Base-by-base conservation (phyloP, 2,329 filamentous ascomycete genomes). In the Calonectria leucothoes region DNA sequence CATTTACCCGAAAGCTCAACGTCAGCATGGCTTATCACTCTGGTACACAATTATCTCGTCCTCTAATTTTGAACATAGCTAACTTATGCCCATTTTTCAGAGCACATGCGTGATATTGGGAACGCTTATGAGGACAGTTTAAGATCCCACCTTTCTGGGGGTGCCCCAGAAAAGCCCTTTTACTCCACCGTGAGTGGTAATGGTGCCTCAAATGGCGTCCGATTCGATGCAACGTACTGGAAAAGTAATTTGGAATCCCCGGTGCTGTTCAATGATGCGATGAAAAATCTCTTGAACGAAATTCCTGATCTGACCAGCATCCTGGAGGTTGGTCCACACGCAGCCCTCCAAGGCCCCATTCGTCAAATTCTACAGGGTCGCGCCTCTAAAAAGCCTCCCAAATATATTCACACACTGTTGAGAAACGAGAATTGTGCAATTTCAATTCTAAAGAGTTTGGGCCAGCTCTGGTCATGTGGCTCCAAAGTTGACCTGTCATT, bases 41-140 rank as follows among this genome's bases (percentile, higher is more conserved):
- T 3, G 25, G 71, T 74, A 29, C 29, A 39, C 51, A 17, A 17
- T 17, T 39, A 4, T 15, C 2, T 39, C 35, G 17, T 39, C 5
- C 11, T 39, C 17, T 39, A 15, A 3, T 39, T 2, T 17, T 15
- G 14, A 17, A 12, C 35, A 39, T 17, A 17, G 35, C 35, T 39
- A 39, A 39, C 35, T 17, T 10, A 39, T 37, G 14, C 14, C 3
- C 6, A 12, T 10, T 10, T 48, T 48, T 27, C 11, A 45, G 23
- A 57, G 1, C 27, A 42, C 17, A 52, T 33, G 27, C 35, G n/a
- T 33, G 20, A 42, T 17, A 20, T 55, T 23, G 33, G 65, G 3
- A 42, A 5, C n/a, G 7, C 25, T 20, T 68, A 45, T 31, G 33
- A 68, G 17, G 27, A 59, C 2, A 57, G 27, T 86, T 59, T 86